Evolutionary conservation across 192 early-diverging fungal species (phyloP), one percentile per base, ranked within the genome.

Genomic region (Dissophora globulifera): DNA sequence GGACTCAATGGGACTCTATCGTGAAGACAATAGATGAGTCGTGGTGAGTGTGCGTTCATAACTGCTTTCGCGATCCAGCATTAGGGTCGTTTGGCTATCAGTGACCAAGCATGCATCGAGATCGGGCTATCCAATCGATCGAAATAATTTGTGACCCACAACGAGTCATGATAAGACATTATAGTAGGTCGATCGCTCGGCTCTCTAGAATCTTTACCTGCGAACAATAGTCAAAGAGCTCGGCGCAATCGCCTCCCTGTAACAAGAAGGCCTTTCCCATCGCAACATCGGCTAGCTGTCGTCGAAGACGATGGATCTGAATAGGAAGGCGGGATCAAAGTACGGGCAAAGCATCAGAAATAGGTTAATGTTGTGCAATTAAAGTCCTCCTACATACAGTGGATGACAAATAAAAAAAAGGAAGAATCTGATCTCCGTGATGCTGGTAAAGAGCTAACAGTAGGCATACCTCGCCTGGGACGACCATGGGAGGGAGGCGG

Each of bases 241-340:
- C 97, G 23, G 97, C 97, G 82, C 97, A 99, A 81, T 98, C 97
- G 54, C 97, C 97, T 59, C 97, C 97, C 82, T 99, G 97, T 27
- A 99, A 84, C 62, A 99, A 82, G 62, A 99, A 98, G 11, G 95
- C 89, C 59, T 95, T 93, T 62, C 93, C 92, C 58, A 92, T 86
- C 31, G 96, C 95, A 22, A 94, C 95, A 79, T 98, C 91, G 17
- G 84, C 84, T 30, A 99, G 87, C 78, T 97, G 94, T 22, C 82
- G 71, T 55, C 92, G 85, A 59, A 99, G 84, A 9, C 87, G 88
- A 38, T 90, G 87, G 68, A 98, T 92, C 92, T 95, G 58, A 25
- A 33, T 26, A 1, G 16, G 19, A 33, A n/a, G n/a, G n/a, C n/a
- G n/a, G n/a, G n/a, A n/a, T n/a, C n/a, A n/a, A n/a, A n/a, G n/a